These are phyloP conservation scores for Hypomyces rosellus DNA, from an alignment of 2,329 filamentous ascomycete species.

Conservation along the genomic window DNA sequence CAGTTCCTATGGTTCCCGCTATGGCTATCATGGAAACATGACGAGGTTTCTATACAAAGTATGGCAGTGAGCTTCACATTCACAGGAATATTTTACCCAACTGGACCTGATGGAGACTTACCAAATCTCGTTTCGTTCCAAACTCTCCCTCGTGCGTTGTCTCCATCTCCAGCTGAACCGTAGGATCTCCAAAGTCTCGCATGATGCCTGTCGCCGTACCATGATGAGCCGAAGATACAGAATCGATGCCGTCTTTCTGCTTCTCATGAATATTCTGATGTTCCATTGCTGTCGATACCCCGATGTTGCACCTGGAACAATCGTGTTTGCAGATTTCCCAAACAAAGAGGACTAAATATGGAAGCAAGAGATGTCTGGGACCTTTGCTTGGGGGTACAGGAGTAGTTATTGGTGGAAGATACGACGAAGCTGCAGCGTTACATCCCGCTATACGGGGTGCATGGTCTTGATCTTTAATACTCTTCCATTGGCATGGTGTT, in stretches of 20 bases:
- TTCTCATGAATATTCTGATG: no score
- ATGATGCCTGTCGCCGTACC: conserved; percentile 1
- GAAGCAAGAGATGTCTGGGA: no score
- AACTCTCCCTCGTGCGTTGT: conserved; percentile 12
- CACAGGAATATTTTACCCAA: no score
- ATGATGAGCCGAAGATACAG: conserved; percentile 6
- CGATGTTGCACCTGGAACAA: no score
- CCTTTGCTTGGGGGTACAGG: neutral
- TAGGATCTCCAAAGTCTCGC: conserved; percentile 6
- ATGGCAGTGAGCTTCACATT: neutral
- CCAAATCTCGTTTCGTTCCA: conserved; percentile 12
- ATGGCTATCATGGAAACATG: conserved; percentile 31
- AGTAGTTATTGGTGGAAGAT: neutral
- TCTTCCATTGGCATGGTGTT: no score
- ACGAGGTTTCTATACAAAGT: conserved; percentile 14
- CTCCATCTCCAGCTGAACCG: conserved; percentile 10
- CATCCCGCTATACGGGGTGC: no score
- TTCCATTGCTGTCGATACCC: no score
- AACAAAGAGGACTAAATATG: no score
- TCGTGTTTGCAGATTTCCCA: no score
- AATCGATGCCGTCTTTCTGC: no score
- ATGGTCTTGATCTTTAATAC: no score
- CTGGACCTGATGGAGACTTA: neutral
- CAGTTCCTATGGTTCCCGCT: conserved; percentile 34
- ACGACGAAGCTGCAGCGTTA: neutral